Percentiles rank a stretch among this genome's conserved stretches.
Evolutionary conservation across 2,329 filamentous ascomycete genomes (phyloP).

Genomic region (Aspergillus quadricinctus): DNA sequence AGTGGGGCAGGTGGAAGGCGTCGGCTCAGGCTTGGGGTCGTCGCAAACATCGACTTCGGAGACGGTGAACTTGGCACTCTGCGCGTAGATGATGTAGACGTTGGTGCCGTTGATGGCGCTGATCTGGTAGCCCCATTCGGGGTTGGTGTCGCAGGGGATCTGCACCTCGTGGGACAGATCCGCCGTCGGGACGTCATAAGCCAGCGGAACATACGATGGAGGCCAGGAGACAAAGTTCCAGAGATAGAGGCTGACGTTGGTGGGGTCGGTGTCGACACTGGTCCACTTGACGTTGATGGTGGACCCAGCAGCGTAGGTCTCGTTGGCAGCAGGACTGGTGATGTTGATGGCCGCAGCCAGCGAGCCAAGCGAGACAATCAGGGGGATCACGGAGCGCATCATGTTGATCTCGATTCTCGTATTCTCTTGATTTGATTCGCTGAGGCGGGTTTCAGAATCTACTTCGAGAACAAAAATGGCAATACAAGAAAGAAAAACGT

Average conservation of each 20-base stretch:
- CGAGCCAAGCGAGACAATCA: constrained; percentile 15
- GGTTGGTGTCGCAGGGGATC: constrained; percentile 36
- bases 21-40: constrained; percentile 15
- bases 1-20: constrained; percentile 12
- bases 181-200: constrained; percentile 31
- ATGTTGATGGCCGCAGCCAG: constrained; percentile 21
- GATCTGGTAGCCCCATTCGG: constrained; percentile 41
- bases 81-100: constrained; percentile 43
- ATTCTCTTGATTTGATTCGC: neutral
- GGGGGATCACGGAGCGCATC: constrained; percentile 9
- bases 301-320: constrained; percentile 35
- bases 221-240: constrained; percentile 46
- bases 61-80: constrained; percentile 39
- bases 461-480: neutral
- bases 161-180: constrained; percentile 30
- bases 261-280: constrained; percentile 40
- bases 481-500: neutral
- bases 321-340: constrained; percentile 30
- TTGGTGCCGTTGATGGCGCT: constrained; percentile 47
- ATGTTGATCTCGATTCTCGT: neutral
- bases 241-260: constrained; percentile 39
- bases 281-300: constrained; percentile 34
- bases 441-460: neutral
- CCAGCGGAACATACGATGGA: constrained; percentile 37
- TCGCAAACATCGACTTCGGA: constrained; percentile 19